Percentiles rank a stretch among this genome's conserved stretches.
These are phyloP conservation scores for Chionographis japonica DNA, from an alignment of 106 monocot genomes.

Conservation along the genomic window DNA sequence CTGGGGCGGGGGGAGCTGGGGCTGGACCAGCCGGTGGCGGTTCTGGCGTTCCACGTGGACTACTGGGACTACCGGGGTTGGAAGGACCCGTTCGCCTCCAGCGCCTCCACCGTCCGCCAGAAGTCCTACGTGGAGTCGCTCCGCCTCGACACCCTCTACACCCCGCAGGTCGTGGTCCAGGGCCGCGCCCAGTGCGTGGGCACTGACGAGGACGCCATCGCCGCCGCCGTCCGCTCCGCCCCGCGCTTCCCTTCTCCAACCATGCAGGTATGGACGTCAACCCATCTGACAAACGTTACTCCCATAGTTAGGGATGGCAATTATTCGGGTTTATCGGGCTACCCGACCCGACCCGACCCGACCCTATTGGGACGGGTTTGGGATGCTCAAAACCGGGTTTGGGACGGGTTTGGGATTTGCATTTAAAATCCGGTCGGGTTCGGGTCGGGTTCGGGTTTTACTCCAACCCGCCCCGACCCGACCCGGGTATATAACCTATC, in stretches of 20 bases:
- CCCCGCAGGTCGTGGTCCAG: slow-evolving; percentile 76
- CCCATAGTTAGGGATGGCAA: too few species aligned
- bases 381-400: too few species aligned
- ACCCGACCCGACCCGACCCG: too few species aligned
- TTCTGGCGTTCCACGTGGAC: slow-evolving; percentile 83
- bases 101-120: slow-evolving; percentile 85
- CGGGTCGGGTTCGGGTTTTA: too few species aligned
- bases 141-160: slow-evolving; percentile 77
- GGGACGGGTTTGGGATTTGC: too few species aligned
- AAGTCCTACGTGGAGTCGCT: slow-evolving; percentile 80
- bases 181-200: slow-evolving; percentile 68
- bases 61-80: slow-evolving; percentile 93
- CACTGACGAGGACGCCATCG: slow-evolving; percentile 53
- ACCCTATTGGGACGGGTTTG: too few species aligned
- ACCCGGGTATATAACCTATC: too few species aligned
- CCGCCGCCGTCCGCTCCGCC: slow-evolving; percentile 40
- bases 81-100: slow-evolving; percentile 86
- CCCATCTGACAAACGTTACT: too few species aligned
- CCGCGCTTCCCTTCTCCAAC: slow-evolving; percentile 53
- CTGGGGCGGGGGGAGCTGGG: slow-evolving; percentile 48
- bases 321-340: too few species aligned
- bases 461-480: too few species aligned
- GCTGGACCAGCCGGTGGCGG: slow-evolving; percentile 32
- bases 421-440: too few species aligned
- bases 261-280: slow-evolving; percentile 49